Percentiles rank a stretch among this genome's conserved stretches.
Evolutionary conservation across 192 early-diverging fungal species (phyloP).

Genomic region (Haplosporangium gracile): DNA sequence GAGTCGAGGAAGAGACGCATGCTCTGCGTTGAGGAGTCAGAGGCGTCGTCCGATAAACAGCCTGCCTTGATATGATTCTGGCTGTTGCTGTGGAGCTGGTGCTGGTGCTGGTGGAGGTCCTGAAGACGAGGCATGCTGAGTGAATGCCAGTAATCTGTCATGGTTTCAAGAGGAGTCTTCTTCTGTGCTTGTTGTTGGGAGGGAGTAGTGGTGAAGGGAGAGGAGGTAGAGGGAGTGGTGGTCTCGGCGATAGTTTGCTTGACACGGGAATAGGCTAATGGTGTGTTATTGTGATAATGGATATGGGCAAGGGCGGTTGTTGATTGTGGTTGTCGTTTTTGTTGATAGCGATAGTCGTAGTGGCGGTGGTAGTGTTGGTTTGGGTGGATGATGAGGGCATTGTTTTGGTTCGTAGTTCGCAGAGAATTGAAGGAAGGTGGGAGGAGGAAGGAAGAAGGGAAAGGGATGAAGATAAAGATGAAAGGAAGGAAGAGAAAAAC

Average conservation of each 20-base stretch:
- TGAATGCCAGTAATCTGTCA: conserved; percentile 41
- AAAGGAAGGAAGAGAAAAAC: neutral
- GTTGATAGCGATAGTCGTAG: neutral
- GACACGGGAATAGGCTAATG: conserved; percentile 41
- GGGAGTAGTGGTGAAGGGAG: neutral
- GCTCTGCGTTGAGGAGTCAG: neutral
- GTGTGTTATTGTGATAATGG: neutral
- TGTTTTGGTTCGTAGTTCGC: neutral
- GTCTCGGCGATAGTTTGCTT: conserved; percentile 34
- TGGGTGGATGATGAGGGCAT: neutral
- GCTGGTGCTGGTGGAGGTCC: conserved; percentile 22
- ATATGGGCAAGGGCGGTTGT: neutral
- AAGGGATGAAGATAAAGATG: neutral
- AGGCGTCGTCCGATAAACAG: neutral
- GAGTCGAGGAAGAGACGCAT: neutral
- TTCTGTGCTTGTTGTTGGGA: neutral
- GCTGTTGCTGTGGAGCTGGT: neutral
- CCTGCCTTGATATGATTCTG: neutral
- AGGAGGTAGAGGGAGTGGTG: neutral
- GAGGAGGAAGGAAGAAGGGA: neutral
- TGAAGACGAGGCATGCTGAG: conserved; percentile 16
- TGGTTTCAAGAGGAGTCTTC: conserved; percentile 18
- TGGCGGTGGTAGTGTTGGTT: neutral
- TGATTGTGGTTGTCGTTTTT: neutral
- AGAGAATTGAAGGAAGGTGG: neutral